phyloP scores from a whole-genome alignment of 495 filamentous ascomycete genomes.

The Aspergillus incahuasiensis region DNA sequence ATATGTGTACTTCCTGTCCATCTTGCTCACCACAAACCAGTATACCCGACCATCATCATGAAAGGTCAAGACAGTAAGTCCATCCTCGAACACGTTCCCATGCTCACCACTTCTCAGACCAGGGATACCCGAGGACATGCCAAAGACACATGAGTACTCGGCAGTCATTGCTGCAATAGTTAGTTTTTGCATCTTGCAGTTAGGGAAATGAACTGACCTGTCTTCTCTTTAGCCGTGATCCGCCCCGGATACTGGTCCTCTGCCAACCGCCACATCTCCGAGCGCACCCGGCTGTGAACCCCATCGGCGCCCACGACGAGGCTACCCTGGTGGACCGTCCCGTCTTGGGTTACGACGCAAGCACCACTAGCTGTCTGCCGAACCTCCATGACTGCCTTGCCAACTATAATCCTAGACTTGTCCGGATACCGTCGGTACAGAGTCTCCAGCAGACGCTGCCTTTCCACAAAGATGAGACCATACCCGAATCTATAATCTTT shows the following conservation, averaged over 20 bases:
- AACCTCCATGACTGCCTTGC: slow-evolving; percentile 16
- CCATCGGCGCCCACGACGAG: slow-evolving; percentile 48
- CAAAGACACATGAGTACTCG: slow-evolving; percentile 22
- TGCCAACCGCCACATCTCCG: slow-evolving; percentile 29
- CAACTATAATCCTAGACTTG: slow-evolving; percentile 1
- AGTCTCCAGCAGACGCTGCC: slow-evolving; percentile 25
- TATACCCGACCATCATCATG: slow-evolving; percentile 16
- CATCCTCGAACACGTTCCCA: slow-evolving; percentile 14
- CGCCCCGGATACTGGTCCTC: slow-evolving; percentile 24
- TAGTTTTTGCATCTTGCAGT: too few species aligned
- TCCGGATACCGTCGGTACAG: slow-evolving; percentile 19
- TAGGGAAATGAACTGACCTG: slow-evolving; percentile 14
- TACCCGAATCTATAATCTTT: slow-evolving; percentile 16
- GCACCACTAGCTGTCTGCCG: not conserved
- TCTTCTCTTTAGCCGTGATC: slow-evolving; percentile 8
- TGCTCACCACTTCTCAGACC: slow-evolving; percentile 16
- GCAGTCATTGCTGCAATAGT: slow-evolving; percentile 10
- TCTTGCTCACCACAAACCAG: slow-evolving; percentile 38
- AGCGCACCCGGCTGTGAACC: slow-evolving; percentile 38
- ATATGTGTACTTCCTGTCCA: slow-evolving; percentile 34
- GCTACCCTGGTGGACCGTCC: slow-evolving; percentile 26
- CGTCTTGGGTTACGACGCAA: slow-evolving; percentile 9
- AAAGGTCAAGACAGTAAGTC: slow-evolving; percentile 15
- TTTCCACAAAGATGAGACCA: slow-evolving; percentile 25
- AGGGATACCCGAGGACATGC: slow-evolving; percentile 18